Evolutionary conservation across 805 yeast species (phyloP).

Genomic region (Wickerhamiella allomyrinae): DNA sequence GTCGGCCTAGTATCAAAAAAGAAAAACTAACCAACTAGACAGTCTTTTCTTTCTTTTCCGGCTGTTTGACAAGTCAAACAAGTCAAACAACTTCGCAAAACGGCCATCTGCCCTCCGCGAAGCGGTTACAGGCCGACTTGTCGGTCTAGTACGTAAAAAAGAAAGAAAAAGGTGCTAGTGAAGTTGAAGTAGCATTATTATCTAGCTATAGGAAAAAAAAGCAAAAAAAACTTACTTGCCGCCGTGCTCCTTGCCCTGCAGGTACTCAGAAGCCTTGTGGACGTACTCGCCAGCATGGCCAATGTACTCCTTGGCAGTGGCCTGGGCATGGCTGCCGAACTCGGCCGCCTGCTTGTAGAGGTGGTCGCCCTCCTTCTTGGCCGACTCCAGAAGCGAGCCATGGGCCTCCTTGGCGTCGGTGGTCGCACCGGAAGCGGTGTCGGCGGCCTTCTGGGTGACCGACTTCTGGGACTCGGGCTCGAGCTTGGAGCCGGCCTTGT

Average conservation of each 20-base stretch:
- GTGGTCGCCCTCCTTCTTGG: conserved; percentile 29
- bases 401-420: conserved; percentile 34
- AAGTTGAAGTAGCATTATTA: too few species aligned
- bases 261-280: conserved; percentile 23
- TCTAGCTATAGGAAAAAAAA: too few species aligned
- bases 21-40: too few species aligned
- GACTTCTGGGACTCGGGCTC: conserved; percentile 42
- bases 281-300: conserved; percentile 21
- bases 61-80: too few species aligned
- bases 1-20: too few species aligned
- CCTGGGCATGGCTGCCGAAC: conserved; percentile 10
- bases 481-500: conserved; percentile 41
- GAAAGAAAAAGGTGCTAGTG: too few species aligned
- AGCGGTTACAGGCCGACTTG: too few species aligned
- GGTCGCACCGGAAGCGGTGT: conserved; percentile 41
- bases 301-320: conserved; percentile 16
- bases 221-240: conserved; percentile 2
- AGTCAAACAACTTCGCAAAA: too few species aligned
- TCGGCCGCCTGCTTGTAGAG: conserved; percentile 21
- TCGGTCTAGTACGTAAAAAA: too few species aligned
- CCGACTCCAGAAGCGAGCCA: conserved; percentile 39
- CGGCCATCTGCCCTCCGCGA: too few species aligned
- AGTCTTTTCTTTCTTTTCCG: too few species aligned
- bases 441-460: conserved; percentile 51
- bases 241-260: conserved; percentile 17